Evolutionary conservation across 106 monocot genomes (phyloP), one percentile per base, ranked within the genome.

Genomic region (Amphibolis antarctica): DNA sequence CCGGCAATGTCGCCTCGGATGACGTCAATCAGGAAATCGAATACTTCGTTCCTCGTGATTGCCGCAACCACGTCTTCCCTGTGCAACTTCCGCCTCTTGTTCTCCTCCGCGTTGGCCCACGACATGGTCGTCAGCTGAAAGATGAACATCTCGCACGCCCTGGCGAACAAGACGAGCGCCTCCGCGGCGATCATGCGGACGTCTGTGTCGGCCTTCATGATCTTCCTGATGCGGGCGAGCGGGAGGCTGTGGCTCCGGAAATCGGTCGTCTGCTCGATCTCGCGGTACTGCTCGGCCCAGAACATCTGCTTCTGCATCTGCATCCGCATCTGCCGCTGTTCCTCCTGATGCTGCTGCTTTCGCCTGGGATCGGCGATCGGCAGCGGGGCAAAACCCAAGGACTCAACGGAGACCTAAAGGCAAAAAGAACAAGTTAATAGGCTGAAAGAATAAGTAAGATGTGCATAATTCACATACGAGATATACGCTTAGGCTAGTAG

Each of bases 151-250:
- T 66, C 66, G 29, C 66, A 66, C 15, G 66, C 66, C 19, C 66
- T 26, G 53, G 66, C 52, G 30, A 70, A 70, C 21, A 70, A 60
- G 26, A 82, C 82, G 36, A 79, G 84, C 13, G 82, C 85, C 85
- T 85, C 88, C 48, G 80, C 80, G 6, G 82, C 80, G 62, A 80
- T 83, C 87, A 88, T 88, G 53, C 78, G 74, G 15, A 81, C 83
- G 44, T 79, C 85, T 48, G 81, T 81, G 56, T 85, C 85, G 17
- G 85, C 85, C 76, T 85, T 85, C 85, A 85, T 85, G 69, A 85
- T 85, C 79, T 81, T 85, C 78, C 80, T 87, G 80, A 87, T 87
- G 60, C 80, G 72, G 28, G 84, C 84, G 21, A 84, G 80, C 10
- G 84, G 84, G 24, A 82, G 74, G 77, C 71, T 82, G 66, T 82